phyloP scores from a whole-genome alignment of 176 grass and related monocot species.

The Pontederia crassipes region DNA sequence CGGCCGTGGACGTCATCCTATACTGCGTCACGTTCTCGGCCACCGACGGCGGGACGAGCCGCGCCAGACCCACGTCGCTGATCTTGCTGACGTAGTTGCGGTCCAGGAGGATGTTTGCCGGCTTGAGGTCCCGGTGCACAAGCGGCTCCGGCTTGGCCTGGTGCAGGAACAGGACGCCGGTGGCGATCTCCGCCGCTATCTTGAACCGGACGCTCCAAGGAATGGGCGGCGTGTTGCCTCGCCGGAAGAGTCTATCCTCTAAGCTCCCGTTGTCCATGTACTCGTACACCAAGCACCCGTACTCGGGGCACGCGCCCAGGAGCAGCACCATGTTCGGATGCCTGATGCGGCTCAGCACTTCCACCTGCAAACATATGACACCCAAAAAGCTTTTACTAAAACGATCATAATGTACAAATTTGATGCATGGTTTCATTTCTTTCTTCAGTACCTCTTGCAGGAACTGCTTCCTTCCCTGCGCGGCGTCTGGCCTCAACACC shows the following conservation, averaged over 20 bases:
- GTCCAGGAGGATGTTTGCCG: conserved; percentile 85
- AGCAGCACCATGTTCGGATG: conserved; percentile 98
- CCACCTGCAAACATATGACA: conserved; percentile 29
- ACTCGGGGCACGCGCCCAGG: conserved; percentile 78
- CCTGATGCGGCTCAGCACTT: conserved; percentile 83
- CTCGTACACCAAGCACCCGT: conserved; percentile 87
- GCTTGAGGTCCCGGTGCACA: conserved; percentile 90
- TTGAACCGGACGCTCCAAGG: conserved; percentile 65
- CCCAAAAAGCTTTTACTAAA: not conserved
- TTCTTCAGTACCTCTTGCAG: conserved; percentile 61
- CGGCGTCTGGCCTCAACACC: conserved; percentile 61
- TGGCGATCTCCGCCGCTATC: conserved; percentile 72
- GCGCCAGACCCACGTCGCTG: conserved; percentile 78
- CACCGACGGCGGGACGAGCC: conserved; percentile 64
- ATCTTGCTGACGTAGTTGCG: conserved; percentile 97
- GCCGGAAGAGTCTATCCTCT: conserved; percentile 67
- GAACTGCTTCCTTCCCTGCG: conserved; percentile 85
- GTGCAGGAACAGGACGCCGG: conserved; percentile 75
- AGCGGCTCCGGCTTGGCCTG: conserved; percentile 83
- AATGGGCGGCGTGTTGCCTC: conserved; percentile 48
- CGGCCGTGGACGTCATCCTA: conserved; percentile 71
- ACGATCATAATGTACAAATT: not conserved
- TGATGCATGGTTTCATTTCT: not conserved
- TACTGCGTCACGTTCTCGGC: conserved; percentile 84
- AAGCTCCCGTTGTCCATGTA: conserved; percentile 94